A percentile compares a stretch with the other conserved stretches of the same genome.
These are phyloP conservation scores for Mangifera indica DNA, from an alignment of 345 rosid species.

Conservation along the genomic window DNA sequence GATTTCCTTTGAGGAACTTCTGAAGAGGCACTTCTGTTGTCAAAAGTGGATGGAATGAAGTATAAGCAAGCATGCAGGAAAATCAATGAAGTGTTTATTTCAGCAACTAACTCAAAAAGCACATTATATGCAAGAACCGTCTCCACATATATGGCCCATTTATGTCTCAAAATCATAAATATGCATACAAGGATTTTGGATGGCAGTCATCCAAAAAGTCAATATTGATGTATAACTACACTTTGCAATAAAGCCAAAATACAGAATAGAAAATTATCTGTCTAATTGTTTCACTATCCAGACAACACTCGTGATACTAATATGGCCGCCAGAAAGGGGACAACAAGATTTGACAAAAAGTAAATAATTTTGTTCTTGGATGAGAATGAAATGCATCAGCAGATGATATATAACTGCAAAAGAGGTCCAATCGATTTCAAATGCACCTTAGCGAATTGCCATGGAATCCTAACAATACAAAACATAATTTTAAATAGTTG, in stretches of 20 bases:
- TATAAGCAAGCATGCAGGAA: conserved; percentile 11
- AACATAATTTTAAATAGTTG: background rate
- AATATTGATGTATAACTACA: conserved; percentile 23
- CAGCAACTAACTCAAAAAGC: background rate
- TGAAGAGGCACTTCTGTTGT: conserved; percentile 47
- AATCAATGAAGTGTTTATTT: background rate
- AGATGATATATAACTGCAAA: background rate
- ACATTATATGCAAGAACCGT: background rate
- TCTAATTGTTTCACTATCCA: background rate
- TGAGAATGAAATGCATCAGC: background rate
- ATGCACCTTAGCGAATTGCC: background rate
- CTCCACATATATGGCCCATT: background rate
- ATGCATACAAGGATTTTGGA: conserved; percentile 11
- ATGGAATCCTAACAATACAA: background rate
- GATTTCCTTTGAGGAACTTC: conserved; percentile 77
- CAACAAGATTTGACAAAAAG: background rate
- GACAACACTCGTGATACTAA: background rate
- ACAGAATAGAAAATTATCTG: conserved; percentile 12
- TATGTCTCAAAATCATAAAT: background rate
- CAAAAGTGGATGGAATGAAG: conserved; percentile 19
- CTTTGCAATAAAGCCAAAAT: conserved; percentile 9
- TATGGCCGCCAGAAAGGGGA: background rate
- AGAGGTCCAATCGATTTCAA: background rate
- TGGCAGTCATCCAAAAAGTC: conserved; percentile 23
- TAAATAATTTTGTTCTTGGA: background rate